Evolutionary conservation across 495 filamentous ascomycete species (phyloP), one percentile per base, ranked within the genome.

Genomic region (Penicillium fimorum): DNA sequence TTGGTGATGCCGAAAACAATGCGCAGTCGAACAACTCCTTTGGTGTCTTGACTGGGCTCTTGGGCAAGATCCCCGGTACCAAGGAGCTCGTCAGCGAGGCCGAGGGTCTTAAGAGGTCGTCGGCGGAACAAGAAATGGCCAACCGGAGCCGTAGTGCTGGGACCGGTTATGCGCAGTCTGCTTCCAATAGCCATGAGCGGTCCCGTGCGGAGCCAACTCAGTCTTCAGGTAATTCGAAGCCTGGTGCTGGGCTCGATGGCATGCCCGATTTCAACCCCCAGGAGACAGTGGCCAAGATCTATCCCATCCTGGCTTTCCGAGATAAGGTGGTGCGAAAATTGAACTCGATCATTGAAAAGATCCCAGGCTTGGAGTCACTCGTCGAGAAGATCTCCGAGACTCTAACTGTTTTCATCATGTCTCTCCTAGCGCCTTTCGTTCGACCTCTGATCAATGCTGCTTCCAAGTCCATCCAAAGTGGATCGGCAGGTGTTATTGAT

Each of bases 371-470:
- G 3, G 90, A 96, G 67, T 79, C 82, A 4, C 76, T 96, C 5
- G 82, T 97, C 25, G 92, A 97, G 57, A 92, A 88, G 56, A 93
- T 98, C 66, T 89, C 86, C 47, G 94, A 98, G 67, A 91, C 88
- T 0, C 74, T 98, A 30, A 95, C 94, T 3, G 74, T 96, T 20
- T 96, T 97, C 65, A 79, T 97, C 54, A 80, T 98, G 57, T 91
- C 90, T 18, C 82, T 98, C 0, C 76, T 98, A 10, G 88, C 94
- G 0, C 94, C 94, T 3, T 96, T 91, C 72, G 77, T 98, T 40
- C 83, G 89, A 17, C 94, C 94, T 13, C 85, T 97, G 67, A 96
- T 98, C 70, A 87, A 87, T n/a, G 80, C 87, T 33, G 90, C 89
- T 8, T 91, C 90, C 20, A 82, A 89, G 62, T 82, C 82, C 46